Evolutionary conservation across 371 early-diverging fungal species (phyloP).

Genomic region (Mortierella sp.): DNA sequence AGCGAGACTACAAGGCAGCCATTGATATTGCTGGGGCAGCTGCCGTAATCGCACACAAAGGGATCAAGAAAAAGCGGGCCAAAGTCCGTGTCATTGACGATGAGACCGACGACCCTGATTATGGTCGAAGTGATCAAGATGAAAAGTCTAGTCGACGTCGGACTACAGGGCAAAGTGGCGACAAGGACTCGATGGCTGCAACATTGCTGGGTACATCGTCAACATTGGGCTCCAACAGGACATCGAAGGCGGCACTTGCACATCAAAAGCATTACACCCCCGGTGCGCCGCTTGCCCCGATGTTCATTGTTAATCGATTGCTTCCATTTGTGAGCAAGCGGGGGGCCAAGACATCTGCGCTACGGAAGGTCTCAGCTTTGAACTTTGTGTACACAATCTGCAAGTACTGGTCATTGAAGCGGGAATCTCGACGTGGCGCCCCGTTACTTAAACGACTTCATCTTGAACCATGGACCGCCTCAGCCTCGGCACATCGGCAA

Average conservation of each 20-base stretch:
- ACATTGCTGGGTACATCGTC: conserved; percentile 43
- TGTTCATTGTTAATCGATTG: conserved; percentile 72
- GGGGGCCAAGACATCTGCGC: conserved; percentile 54
- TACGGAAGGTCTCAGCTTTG: conserved; percentile 60
- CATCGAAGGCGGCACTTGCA: conserved; percentile 69
- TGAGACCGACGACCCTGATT: conserved; percentile 57
- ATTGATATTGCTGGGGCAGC: conserved; percentile 49
- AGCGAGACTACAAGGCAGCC: conserved; percentile 41
- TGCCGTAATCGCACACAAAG: conserved; percentile 39
- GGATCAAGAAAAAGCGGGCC: conserved; percentile 28
- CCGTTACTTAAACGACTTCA: conserved; percentile 95
- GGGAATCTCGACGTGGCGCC: conserved; percentile 87
- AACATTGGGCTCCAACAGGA: conserved; percentile 48
- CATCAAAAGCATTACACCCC: conserved; percentile 68
- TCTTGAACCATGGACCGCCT: conserved; percentile 97
- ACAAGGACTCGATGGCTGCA: conserved; percentile 15
- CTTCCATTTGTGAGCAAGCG: conserved; percentile 61
- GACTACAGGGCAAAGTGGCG: conserved; percentile 11
- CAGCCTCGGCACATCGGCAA: conserved; percentile 81
- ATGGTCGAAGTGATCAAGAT: conserved; percentile 35
- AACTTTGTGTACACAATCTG: conserved; percentile 75
- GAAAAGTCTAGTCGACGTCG: conserved; percentile 7
- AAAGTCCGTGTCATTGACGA: conserved; percentile 54
- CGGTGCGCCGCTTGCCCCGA: conserved; percentile 76
- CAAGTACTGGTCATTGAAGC: conserved; percentile 95